Evolutionary conservation across 73 alveolate genomes (phyloP).

Genomic region (Strombidium stylifer): DNA sequence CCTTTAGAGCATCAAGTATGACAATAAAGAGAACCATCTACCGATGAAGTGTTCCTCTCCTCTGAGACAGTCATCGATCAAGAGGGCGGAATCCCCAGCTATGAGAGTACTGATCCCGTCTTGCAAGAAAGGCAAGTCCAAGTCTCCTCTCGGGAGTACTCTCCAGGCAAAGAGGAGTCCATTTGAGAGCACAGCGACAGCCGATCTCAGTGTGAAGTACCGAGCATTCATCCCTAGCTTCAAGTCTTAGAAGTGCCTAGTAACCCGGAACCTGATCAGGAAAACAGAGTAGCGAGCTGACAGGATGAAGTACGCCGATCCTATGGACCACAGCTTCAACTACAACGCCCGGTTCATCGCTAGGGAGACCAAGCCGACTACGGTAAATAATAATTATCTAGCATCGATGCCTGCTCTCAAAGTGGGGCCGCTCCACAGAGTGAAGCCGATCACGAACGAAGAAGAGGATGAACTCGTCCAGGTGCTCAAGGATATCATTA

Average conservation of each 20-base stretch:
- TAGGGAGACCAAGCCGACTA: not conserved
- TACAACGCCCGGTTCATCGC: too few relatives aligned
- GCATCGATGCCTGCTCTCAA: not conserved
- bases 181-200: too few relatives aligned
- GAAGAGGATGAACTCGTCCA: slow-evolving; percentile 58
- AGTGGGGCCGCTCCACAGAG: too few relatives aligned
- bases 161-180: too few relatives aligned
- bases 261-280: not conserved
- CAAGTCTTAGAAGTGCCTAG: not conserved
- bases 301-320: not conserved
- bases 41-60: too few relatives aligned
- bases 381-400: not conserved
- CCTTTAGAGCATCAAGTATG: too few relatives aligned
- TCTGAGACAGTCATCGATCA: too few relatives aligned
- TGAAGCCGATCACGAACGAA: slow-evolving; percentile 12
- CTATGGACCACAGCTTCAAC: slow-evolving; percentile 3
- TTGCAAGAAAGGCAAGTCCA: not conserved
- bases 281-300: not conserved
- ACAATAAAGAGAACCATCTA: too few relatives aligned
- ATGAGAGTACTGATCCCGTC: too few relatives aligned
- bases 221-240: not conserved
- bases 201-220: too few relatives aligned
- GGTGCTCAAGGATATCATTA: slow-evolving; percentile 39
- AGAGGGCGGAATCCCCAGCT: too few relatives aligned
- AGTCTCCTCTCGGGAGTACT: too few relatives aligned